Conservation (phyloP, 1,284 basidiomycete genomes). For the Cystobasidium slooffiae region DNA sequence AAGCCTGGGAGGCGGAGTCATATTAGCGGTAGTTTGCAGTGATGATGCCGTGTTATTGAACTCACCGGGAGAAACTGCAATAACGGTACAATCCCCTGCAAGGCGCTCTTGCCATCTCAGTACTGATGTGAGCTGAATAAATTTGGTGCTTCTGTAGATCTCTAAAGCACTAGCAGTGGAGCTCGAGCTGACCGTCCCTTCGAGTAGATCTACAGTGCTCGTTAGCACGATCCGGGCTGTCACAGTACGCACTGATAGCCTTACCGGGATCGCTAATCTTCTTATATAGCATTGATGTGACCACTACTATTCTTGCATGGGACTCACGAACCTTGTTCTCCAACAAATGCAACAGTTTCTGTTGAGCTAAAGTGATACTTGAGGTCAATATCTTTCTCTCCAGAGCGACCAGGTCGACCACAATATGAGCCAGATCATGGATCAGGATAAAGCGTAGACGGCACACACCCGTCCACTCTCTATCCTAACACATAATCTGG, state of each 20-base stretch:
- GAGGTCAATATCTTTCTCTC: neutral
- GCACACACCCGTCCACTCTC: too few species aligned
- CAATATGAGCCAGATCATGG: too few species aligned
- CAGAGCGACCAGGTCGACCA: too few species aligned
- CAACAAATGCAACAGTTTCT: constrained; percentile 26
- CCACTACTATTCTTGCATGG: constrained; percentile 16
- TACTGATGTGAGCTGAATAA: constrained; percentile 22
- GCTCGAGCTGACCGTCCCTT: constrained; percentile 4
- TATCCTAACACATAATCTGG: too few species aligned
- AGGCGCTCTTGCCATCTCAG: constrained; percentile 22
- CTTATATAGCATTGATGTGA: constrained; percentile 30
- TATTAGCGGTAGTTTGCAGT: neutral
- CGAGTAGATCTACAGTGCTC: neutral
- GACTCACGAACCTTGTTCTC: constrained; percentile 9
- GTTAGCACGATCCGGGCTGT: neutral
- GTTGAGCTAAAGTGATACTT: constrained; percentile 10
- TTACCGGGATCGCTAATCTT: constrained; percentile 13
- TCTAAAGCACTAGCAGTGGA: constrained; percentile 14
- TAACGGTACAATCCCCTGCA: neutral
- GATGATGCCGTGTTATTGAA: neutral
- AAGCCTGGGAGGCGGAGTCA: constrained; percentile 30
- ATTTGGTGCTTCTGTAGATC: constrained; percentile 37
- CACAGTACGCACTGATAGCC: neutral
- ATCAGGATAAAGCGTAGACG: too few species aligned
- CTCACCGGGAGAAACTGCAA: constrained; percentile 34